Percentiles rank a stretch among this genome's conserved stretches.
Evolutionary conservation across 2,329 filamentous ascomycete species (phyloP).

Genomic region (Karstenula rhodostoma): DNA sequence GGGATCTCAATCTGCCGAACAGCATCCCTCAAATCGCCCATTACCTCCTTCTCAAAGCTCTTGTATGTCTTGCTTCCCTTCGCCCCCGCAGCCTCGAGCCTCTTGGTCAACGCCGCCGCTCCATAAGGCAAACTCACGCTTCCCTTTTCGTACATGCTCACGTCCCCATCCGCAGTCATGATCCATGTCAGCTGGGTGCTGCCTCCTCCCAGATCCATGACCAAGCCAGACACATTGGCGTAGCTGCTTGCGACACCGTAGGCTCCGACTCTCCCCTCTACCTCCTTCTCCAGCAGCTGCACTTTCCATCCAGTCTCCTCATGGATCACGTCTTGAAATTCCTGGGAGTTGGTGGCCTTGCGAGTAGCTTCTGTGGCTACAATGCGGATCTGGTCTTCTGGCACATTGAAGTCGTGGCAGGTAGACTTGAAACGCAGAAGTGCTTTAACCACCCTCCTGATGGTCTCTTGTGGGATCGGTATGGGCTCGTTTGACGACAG

Average conservation of each 20-base stretch:
- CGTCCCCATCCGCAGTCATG: slow-evolving; percentile 58
- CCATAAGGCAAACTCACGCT: slow-evolving; percentile 75
- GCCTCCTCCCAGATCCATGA: slow-evolving; percentile 86
- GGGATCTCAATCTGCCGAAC: slow-evolving; percentile 68
- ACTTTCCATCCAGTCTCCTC: slow-evolving; percentile 72
- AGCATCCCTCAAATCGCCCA: slow-evolving; percentile 65
- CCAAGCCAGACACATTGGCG: slow-evolving; percentile 73
- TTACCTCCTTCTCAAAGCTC: slow-evolving; percentile 63
- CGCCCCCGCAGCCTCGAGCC: slow-evolving; percentile 53
- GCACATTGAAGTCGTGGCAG: slow-evolving; percentile 74
- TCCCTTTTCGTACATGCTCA: slow-evolving; percentile 50
- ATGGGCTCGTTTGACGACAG: slow-evolving; percentile 42
- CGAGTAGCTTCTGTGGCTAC: slow-evolving; percentile 91
- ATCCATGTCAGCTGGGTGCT: slow-evolving; percentile 77
- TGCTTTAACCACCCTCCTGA: slow-evolving; percentile 70
- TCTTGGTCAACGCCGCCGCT: slow-evolving; percentile 69
- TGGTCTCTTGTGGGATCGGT: slow-evolving; percentile 67
- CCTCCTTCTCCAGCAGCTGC: slow-evolving; percentile 75
- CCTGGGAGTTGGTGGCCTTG: slow-evolving; percentile 75
- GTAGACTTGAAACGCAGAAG: slow-evolving; percentile 75
- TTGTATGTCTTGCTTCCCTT: slow-evolving; percentile 53
- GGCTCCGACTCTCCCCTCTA: slow-evolving; percentile 84
- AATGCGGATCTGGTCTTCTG: slow-evolving; percentile 70
- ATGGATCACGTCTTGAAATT: slow-evolving; percentile 72
- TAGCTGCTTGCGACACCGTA: slow-evolving; percentile 83